A percentile compares a stretch with the other conserved stretches of the same genome.
phyloP scores from a whole-genome alignment of 805 yeast genomes.

The Saturnispora bothae region DNA sequence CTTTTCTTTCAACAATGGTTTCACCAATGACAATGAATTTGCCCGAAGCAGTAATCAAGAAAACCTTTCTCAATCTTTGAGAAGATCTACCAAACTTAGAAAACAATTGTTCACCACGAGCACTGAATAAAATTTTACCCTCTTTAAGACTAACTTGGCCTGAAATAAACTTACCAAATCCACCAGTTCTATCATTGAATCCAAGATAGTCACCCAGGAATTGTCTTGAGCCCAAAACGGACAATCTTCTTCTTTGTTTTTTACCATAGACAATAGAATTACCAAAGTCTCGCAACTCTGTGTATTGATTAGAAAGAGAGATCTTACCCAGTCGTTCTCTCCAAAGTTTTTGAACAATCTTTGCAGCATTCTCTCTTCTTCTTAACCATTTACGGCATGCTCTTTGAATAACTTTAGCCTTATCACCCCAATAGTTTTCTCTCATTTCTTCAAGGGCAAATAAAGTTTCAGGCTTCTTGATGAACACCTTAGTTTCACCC shows the following conservation, averaged over 20 bases:
- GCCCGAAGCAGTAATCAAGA: conserved; percentile 49
- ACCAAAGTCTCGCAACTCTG: conserved; percentile 80
- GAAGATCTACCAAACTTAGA: conserved; percentile 92
- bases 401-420: conserved; percentile 96
- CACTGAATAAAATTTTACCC: conserved; percentile 67
- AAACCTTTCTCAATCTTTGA: conserved; percentile 59
- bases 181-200: conserved; percentile 61
- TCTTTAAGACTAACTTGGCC: conserved; percentile 51
- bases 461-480: conserved; percentile 92
- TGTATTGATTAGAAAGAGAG: conserved; percentile 44
- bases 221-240: conserved; percentile 77
- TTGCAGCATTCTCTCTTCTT: conserved; percentile 80
- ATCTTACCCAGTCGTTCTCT: conserved; percentile 63
- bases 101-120: conserved; percentile 68
- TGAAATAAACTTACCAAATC: conserved; percentile 66
- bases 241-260: conserved; percentile 84
- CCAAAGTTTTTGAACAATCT: conserved; percentile 71
- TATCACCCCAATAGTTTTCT: conserved; percentile 94
- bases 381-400: conserved; percentile 85
- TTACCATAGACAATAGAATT: conserved; percentile 55
- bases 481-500: conserved; percentile 87
- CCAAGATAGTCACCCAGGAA: conserved; percentile 92
- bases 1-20: conserved; percentile 45
- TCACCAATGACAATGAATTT: conserved; percentile 66
- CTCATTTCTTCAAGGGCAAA: conserved; percentile 94